A percentile compares a stretch with the other conserved stretches of the same genome.
Conservation (phyloP, 2,329 filamentous ascomycete genomes). For the Basipetospora chlamydospora region DNA sequence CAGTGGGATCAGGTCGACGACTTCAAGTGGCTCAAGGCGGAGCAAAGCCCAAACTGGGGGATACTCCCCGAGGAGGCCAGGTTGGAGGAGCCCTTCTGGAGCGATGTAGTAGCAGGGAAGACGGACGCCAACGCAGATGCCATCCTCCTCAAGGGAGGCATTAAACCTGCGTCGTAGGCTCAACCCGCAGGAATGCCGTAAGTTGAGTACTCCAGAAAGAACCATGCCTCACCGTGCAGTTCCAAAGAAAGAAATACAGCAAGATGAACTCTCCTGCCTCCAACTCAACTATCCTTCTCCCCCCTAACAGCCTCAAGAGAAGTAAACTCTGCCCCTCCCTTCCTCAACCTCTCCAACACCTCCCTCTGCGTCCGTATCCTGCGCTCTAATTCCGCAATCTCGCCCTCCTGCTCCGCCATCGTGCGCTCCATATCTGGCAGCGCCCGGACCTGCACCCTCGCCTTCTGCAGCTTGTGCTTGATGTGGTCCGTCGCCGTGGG, state of each 20-base stretch:
- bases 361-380: conserved; percentile 47
- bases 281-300: conserved; percentile 6
- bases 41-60: conserved; percentile 78
- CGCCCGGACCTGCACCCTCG: conserved; percentile 47
- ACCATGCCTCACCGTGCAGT: no score
- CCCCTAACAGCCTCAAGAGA: conserved; percentile 11
- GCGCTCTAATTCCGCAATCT: conserved; percentile 52
- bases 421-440: conserved; percentile 57
- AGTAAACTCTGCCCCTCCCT: conserved; percentile 29
- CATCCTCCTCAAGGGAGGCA: conserved; percentile 1
- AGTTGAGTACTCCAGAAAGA: no score
- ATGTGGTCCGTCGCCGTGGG: conserved; percentile 63
- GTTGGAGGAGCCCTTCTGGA: conserved; percentile 53
- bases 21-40: conserved; percentile 90
- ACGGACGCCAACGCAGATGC: neutral
- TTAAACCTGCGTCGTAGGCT: no score
- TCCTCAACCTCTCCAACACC: conserved; percentile 38
- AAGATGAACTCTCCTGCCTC: no score
- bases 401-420: conserved; percentile 53
- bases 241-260: no score
- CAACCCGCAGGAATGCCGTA: no score
- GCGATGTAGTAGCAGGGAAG: conserved; percentile 44
- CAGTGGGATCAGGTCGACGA: conserved; percentile 88
- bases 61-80: conserved; percentile 46
- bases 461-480: conserved; percentile 72